Conservation (phyloP, 352 stramenopile genomes). For the Pythium dissotocum region DNA sequence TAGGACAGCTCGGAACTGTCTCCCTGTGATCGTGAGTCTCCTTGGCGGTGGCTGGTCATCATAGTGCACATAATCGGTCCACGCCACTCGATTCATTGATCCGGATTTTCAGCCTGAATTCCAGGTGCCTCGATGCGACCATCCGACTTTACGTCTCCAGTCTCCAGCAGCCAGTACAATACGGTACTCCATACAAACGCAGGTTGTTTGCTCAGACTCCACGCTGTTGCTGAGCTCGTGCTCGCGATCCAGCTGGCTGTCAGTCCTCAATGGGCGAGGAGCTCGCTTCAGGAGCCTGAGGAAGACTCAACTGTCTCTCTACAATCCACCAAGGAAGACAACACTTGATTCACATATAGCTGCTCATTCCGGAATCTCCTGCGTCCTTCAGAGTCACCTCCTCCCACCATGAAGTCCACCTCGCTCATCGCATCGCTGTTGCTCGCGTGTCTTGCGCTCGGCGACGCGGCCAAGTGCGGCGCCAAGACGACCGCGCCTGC, state of each 20-base stretch:
- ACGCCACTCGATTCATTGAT: background rate
- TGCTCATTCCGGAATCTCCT: background rate
- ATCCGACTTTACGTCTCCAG: background rate
- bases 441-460: constrained; percentile 13
- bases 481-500: constrained; percentile 15
- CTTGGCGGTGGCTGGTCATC: background rate
- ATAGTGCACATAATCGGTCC: background rate
- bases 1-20: background rate
- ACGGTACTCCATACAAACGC: background rate
- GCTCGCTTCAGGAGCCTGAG: background rate
- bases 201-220: background rate
- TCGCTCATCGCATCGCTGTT: constrained; percentile 13
- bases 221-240: background rate
- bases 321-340: background rate
- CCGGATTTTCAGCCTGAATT: background rate
- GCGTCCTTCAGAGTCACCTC: background rate
- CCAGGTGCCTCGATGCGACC: background rate
- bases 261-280: background rate
- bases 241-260: background rate
- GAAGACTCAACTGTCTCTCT: constrained; percentile 5
- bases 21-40: background rate
- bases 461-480: constrained; percentile 20
- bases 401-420: constrained; percentile 12
- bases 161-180: background rate
- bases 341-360: background rate